Conservation (phyloP, 805 yeast genomes). For the Hanseniaspora mollemarum region DNA sequence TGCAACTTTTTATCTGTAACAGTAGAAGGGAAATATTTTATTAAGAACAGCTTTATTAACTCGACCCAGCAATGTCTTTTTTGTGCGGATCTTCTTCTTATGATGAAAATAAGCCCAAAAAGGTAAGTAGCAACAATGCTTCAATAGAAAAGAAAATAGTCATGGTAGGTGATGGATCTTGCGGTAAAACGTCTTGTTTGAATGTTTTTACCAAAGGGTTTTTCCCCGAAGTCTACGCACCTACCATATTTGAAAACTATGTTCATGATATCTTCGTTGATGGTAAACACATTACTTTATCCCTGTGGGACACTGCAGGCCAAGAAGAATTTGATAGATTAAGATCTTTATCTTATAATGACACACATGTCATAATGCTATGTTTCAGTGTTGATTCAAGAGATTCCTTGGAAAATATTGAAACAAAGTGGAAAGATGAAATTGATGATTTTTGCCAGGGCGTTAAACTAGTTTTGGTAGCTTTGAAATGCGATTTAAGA, state of each 20-base stretch:
- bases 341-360: conserved; percentile 83
- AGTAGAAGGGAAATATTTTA: neutral
- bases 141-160: conserved; percentile 82
- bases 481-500: conserved; percentile 87
- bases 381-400: conserved; percentile 91
- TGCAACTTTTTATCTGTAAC: neutral
- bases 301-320: conserved; percentile 98
- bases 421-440: conserved; percentile 93
- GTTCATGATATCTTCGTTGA: conserved; percentile 95
- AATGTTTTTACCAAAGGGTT: conserved; percentile 95
- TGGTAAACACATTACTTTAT: conserved; percentile 80
- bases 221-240: conserved; percentile 96
- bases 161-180: conserved; percentile 94
- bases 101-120: neutral
- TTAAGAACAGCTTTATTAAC: too few species aligned
- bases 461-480: conserved; percentile 84
- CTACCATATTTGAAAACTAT: conserved; percentile 94
- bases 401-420: conserved; percentile 90
- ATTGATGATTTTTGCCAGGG: conserved; percentile 96
- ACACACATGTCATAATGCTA: conserved; percentile 92
- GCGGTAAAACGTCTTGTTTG: conserved; percentile 90
- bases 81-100: conserved; percentile 25
- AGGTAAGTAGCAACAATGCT: neutral
- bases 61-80: conserved; percentile 16
- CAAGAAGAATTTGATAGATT: conserved; percentile 95